These are phyloP conservation scores for Infundibulicybe gibba DNA, from an alignment of 768 basidiomycete species.

Conservation along the genomic window DNA sequence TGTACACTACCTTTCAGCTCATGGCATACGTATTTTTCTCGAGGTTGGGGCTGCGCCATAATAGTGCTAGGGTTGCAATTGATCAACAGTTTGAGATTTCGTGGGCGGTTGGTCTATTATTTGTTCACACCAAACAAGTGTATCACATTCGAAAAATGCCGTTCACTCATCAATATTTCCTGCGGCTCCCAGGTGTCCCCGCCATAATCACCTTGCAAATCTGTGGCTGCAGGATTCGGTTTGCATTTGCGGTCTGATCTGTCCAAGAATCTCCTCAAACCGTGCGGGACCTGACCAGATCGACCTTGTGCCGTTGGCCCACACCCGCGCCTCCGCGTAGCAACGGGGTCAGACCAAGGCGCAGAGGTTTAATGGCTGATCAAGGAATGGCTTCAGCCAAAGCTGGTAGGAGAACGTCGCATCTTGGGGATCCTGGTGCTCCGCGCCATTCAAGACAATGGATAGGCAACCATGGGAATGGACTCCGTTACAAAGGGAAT, in stretches of 20 bases:
- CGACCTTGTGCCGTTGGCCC: constrained; percentile 20
- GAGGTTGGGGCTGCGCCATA: too few relatives aligned
- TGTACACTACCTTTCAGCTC: too few relatives aligned
- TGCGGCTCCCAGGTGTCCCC: constrained; percentile 23
- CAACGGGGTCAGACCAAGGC: neutral
- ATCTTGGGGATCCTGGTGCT: neutral
- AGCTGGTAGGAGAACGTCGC: neutral
- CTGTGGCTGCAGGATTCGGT: constrained; percentile 11
- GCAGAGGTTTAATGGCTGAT: too few relatives aligned
- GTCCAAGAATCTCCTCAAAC: constrained; percentile 63
- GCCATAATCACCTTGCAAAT: constrained; percentile 10
- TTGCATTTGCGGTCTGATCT: constrained; percentile 13
- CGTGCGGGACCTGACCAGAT: constrained; percentile 66
- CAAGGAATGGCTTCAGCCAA: neutral
- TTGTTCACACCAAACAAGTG: constrained; percentile 35
- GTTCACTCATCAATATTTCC: constrained; percentile 29
- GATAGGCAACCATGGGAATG: too few relatives aligned
- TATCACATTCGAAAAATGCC: constrained; percentile 44
- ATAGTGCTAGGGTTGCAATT: too few relatives aligned
- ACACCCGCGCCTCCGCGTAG: neutral
- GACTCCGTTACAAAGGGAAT: constrained; percentile 1
- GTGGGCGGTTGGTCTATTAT: constrained; percentile 7
- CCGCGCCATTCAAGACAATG: neutral
- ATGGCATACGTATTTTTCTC: too few relatives aligned
- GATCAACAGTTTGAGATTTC: too few relatives aligned